These are phyloP conservation scores for Neurospora africana DNA, from an alignment of 495 filamentous ascomycete species.

Conservation along the genomic window DNA sequence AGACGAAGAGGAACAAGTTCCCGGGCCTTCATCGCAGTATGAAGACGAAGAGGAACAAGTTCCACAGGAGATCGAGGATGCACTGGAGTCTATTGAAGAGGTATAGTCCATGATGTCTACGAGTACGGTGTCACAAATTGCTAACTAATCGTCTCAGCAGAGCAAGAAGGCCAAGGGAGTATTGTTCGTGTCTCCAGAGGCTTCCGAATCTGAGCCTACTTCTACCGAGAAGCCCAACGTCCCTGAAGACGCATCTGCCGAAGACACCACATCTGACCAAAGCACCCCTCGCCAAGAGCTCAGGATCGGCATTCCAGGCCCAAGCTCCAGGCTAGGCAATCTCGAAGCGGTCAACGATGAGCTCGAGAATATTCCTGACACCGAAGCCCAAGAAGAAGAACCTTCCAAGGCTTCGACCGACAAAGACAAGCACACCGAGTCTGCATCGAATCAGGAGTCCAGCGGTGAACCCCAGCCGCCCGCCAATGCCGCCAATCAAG, in stretches of 20 bases:
- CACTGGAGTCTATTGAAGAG: neutral
- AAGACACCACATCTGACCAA: neutral
- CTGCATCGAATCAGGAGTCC: neutral
- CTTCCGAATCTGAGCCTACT: neutral
- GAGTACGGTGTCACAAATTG: neutral
- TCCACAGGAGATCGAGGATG: neutral
- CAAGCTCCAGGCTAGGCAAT: neutral
- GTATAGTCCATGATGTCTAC: neutral
- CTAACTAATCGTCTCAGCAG: conserved; percentile 8
- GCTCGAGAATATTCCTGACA: neutral
- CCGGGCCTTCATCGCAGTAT: conserved; percentile 1
- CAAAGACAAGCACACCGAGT: neutral
- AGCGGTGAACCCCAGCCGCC: neutral
- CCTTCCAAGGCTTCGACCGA: neutral
- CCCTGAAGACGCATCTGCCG: neutral
- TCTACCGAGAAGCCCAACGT: neutral
- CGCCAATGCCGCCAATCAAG: neutral
- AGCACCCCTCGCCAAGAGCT: neutral
- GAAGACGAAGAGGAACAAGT: neutral
- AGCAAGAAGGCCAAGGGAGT: conserved; percentile 9
- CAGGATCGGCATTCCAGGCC: neutral
- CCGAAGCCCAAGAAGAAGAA: neutral
- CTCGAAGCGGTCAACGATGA: neutral
- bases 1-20: neutral
- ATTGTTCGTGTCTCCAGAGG: neutral